These are phyloP conservation scores for Colletotrichum echinochloae DNA, from an alignment of 2,329 filamentous ascomycete species.

Conservation along the genomic window DNA sequence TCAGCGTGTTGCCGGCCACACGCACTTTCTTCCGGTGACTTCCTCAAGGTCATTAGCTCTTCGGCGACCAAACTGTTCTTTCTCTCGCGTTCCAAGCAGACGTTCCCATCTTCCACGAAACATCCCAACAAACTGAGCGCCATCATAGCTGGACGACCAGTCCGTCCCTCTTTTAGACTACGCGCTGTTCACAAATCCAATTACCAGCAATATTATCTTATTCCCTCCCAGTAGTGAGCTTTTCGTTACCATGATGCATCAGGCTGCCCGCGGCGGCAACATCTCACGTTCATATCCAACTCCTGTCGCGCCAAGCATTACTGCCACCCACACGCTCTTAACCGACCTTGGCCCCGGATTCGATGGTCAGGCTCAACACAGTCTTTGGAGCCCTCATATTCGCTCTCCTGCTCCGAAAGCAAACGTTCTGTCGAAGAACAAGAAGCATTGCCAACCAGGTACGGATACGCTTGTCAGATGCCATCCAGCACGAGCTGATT, in stretches of 20 bases:
- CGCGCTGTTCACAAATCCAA: conserved; percentile 20
- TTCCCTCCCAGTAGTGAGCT: neutral
- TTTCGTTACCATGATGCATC: conserved; percentile 20
- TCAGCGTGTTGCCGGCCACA: neutral
- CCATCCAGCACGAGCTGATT: neutral
- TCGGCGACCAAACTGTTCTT: neutral
- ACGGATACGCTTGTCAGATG: neutral
- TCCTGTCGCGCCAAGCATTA: conserved; percentile 9
- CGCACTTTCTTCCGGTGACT: neutral
- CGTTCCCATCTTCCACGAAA: neutral
- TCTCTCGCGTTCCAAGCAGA: neutral
- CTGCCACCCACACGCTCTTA: conserved; percentile 15
- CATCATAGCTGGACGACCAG: conserved; percentile 12
- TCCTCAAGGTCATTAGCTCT: neutral
- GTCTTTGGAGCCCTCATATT: neutral
- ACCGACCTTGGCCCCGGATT: conserved; percentile 15
- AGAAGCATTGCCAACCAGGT: conserved; percentile 5
- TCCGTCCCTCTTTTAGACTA: conserved; percentile 32
- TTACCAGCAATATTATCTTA: conserved; percentile 4
- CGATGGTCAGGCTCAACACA: conserved; percentile 21
- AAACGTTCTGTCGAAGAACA: neutral
- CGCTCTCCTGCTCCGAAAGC: neutral
- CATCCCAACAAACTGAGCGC: conserved; percentile 13
- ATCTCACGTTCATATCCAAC: conserved; percentile 15
- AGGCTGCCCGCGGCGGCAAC: conserved; percentile 15